Conservation (phyloP, 331 rosid species). For the Prunus yedoensis region DNA sequence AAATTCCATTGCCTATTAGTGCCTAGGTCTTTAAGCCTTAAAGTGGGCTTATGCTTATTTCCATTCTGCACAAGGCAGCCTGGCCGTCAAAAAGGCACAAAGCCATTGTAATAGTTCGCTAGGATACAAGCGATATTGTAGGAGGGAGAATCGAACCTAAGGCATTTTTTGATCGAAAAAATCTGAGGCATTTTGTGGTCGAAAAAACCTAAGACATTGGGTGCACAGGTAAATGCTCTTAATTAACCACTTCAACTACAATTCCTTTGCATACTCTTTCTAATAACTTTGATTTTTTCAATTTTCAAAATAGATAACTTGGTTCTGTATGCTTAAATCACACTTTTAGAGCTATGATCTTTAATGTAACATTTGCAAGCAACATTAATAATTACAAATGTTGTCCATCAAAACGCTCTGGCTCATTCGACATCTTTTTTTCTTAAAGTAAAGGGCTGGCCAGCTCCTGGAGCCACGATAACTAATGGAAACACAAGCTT, state of each 20-base stretch:
- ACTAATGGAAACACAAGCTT: slow-evolving; percentile 9
- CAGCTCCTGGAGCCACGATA: not conserved
- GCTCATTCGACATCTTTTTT: not conserved
- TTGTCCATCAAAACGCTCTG: not conserved
- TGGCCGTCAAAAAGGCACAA: no score
- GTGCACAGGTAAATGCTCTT: no score
- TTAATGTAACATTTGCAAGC: not conserved
- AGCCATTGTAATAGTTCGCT: no score
- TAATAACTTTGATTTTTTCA: not conserved
- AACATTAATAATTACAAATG: not conserved
- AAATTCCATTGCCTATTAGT: not conserved
- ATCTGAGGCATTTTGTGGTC: no score
- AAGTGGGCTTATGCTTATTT: not conserved
- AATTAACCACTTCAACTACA: no score
- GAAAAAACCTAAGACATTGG: no score
- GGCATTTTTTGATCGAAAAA: no score
- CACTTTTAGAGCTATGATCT: not conserved
- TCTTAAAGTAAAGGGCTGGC: not conserved
- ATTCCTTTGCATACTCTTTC: no score
- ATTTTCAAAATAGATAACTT: not conserved
- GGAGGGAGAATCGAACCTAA: no score
- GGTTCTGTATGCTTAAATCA: not conserved
- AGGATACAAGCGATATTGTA: no score
- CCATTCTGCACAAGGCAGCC: not conserved
- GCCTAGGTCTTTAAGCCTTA: not conserved